A percentile compares a stretch with the other conserved stretches of the same genome.
Conservation (phyloP, 768 basidiomycete genomes). For the Trametes coccinea region DNA sequence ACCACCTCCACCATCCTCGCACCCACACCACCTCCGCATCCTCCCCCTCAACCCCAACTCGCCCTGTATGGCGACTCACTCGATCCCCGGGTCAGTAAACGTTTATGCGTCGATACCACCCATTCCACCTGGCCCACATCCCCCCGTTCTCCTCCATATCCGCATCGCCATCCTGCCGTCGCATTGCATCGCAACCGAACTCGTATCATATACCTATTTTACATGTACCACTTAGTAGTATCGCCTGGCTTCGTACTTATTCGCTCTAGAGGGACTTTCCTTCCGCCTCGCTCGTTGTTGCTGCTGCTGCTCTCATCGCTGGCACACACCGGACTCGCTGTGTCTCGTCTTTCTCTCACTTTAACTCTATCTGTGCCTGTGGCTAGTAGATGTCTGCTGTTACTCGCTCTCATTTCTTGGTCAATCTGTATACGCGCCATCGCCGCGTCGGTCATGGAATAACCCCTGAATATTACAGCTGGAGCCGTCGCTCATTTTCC, state of each 20-base stretch:
- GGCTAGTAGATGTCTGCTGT: not conserved
- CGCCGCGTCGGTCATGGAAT: not conserved
- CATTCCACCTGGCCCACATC: not conserved
- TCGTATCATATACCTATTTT: conserved; percentile 15
- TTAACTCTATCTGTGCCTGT: not conserved
- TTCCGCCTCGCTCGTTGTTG: conserved; percentile 7
- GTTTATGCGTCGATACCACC: conserved; percentile 2
- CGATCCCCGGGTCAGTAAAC: not conserved
- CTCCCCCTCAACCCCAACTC: too few relatives aligned
- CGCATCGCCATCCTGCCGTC: too few relatives aligned
- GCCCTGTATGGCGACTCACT: too few relatives aligned
- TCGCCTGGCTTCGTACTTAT: conserved; percentile 6
- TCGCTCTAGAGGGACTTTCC: conserved; percentile 14
- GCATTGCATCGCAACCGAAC: conserved; percentile 2
- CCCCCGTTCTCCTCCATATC: not conserved
- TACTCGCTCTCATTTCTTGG: conserved; percentile 11
- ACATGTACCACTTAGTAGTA: conserved; percentile 13
- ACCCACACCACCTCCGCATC: not conserved
- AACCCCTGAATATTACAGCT: not conserved
- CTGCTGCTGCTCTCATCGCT: not conserved
- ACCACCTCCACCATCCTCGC: not conserved
- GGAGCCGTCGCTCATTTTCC: not conserved
- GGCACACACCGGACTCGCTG: conserved; percentile 12
- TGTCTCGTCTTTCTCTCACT: not conserved
- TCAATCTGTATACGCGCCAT: not conserved